Base-by-base conservation (phyloP, 306 rosid species). In the Pterocarpus macrocarpus region DNA sequence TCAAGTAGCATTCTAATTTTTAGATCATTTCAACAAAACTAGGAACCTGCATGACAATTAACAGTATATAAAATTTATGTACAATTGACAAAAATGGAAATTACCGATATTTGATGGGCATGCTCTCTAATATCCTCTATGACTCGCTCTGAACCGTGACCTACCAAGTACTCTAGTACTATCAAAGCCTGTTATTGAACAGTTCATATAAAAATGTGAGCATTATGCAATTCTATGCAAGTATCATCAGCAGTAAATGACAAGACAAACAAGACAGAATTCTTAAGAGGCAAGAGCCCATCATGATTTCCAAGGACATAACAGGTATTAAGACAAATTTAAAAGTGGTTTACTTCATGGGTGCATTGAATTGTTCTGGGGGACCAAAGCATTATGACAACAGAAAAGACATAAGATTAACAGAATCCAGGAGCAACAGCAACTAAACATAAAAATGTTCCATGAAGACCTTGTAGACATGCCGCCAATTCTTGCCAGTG, bases 401-500 rank as follows among this genome's bases (percentile, higher is more conserved):
- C 39, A 22, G 7, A 71, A 41, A 73, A 15, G 12, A 50, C 5
- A 57, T 1, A 39, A 64, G 57, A 61, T 14, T 43, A 49, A 59
- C 49, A 66, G 50, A 69, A 71, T 14, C 41, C 22, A 67, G 14
- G n/a, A 71, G 73, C 67, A 56, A 57, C 61, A 43, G 9, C 61
- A 36, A 64, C 39, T 39, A 86, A 73, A 43, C 73, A 33, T 61
- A 43, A 79, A 73, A 41, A 1, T 41, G 66, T 43, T 52, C 62
- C 32, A 33, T 44, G 49, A 76, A 45, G 79, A 94, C 98, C 98
- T 94, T 94, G 87, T 90, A 90, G 78, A 94, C 98, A 78, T 94
- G 98, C 70, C 98, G 89, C 98, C 98, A 94, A 80, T 94, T 94
- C 94, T 90, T 94, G 77, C 98, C 98, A 49, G 95, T 92, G 83